Evolutionary conservation across 2,329 filamentous ascomycete genomes (phyloP).

Genomic region (Xylaria sp.): DNA sequence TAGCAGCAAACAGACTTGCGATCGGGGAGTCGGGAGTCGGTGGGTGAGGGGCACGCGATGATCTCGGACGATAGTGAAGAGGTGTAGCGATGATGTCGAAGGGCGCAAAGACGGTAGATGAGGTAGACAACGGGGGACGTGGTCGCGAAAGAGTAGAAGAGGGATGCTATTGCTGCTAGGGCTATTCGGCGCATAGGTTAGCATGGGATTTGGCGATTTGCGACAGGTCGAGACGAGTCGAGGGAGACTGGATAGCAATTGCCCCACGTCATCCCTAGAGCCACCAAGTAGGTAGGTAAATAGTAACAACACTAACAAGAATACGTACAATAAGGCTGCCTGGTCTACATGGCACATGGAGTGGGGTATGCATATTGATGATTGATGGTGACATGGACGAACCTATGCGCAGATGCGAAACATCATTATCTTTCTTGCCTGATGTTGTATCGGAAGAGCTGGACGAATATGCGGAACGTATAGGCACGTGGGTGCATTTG

Average conservation of each 20-base stretch:
- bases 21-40: background rate
- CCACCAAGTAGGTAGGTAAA: slow-evolving; percentile 5
- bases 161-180: background rate
- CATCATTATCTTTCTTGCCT: slow-evolving; percentile 1
- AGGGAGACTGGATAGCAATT: background rate
- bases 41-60: background rate
- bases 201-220: background rate
- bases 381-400: background rate
- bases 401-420: slow-evolving; percentile 17
- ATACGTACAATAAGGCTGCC: slow-evolving; percentile 23
- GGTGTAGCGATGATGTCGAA: background rate
- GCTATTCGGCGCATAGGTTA: slow-evolving; percentile 6
- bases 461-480: background rate
- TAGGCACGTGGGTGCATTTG: background rate
- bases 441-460: background rate
- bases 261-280: background rate
- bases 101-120: background rate
- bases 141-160: background rate
- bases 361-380: background rate
- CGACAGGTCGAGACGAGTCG: background rate
- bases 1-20: background rate
- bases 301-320: background rate
- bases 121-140: background rate
- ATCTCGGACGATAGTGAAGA: background rate
- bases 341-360: background rate